Evolutionary conservation across 2,329 filamentous ascomycete genomes (phyloP), one percentile per base, ranked within the genome.

Genomic region (Fusarium globosum): DNA sequence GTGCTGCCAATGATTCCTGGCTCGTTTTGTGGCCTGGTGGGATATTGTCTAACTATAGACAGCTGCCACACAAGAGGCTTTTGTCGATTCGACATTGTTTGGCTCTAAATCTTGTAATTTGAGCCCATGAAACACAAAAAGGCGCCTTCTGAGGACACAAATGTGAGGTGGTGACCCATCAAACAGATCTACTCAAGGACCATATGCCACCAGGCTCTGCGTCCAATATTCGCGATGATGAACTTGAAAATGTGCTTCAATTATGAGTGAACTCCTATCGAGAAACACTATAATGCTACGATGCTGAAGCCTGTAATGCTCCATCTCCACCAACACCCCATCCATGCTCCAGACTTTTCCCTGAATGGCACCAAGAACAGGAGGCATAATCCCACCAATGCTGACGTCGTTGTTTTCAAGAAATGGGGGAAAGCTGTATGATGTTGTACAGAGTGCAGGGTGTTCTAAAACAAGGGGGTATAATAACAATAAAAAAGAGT

Each of bases 401-500:
- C 58, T 57, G 48, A 58, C 60, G 51, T 26, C 45, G 26, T 46
- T 46, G 39, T 61, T 30, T 57, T 48, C 52, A 26, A 28, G 23
- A 30, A 49, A 30, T 12, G 11, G 11, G n/a, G 26, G 38, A 60
- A 59, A 28, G 33, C n/a, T 39, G 30, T 53, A 58, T 21, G 51
- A 48, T 53, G 57, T 56, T 56, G 39, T 63, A 46, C 42, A 53
- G 49, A 56, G 51, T 62, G 63, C 60, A 71, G 53, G 23, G 53
- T 52, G 59, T 57, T 56, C 51, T 58, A 72, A 69, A 74, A 74
- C 51, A 57, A 51, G 56, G 68, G 70, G 71, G 72, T 77, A 77
- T 78, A 78, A 69, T 78, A 71, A 78, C 68, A 65, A 70, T 60
- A 69, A 66, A 69, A 64, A 75, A 67, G n/a, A 56, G 66, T 71